A percentile compares a stretch with the other conserved stretches of the same genome.
Conservation (phyloP, 768 basidiomycete species). For the Tulasnella calospora region DNA sequence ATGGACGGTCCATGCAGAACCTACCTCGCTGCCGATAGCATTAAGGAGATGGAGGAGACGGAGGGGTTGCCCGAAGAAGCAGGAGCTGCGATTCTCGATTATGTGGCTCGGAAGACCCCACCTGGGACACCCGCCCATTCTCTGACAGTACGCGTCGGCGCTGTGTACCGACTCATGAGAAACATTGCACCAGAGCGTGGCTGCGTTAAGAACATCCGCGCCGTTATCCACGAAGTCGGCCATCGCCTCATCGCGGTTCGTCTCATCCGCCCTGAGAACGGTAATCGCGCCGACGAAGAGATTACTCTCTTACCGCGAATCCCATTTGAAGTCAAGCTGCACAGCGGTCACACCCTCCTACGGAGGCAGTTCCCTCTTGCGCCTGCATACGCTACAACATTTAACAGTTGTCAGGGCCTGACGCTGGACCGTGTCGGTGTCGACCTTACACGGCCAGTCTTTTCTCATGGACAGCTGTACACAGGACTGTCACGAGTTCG, state of each 20-base stretch:
- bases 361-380: slow-evolving; percentile 26
- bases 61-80: slow-evolving; percentile 28
- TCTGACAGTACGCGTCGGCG: slow-evolving; percentile 11
- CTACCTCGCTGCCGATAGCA: slow-evolving; percentile 33
- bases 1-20: slow-evolving; percentile 32
- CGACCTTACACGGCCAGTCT: slow-evolving; percentile 22
- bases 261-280: background rate
- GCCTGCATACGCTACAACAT: slow-evolving; percentile 27
- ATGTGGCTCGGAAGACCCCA: slow-evolving; percentile 30
- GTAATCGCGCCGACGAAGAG: background rate
- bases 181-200: slow-evolving; percentile 23
- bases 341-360: slow-evolving; percentile 19
- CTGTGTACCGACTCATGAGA: slow-evolving; percentile 15
- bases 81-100: slow-evolving; percentile 29
- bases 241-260: slow-evolving; percentile 14
- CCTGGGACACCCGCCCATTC: slow-evolving; percentile 16
- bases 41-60: slow-evolving; percentile 32
- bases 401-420: slow-evolving; percentile 29
- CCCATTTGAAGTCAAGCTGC: slow-evolving; percentile 12
- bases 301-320: slow-evolving; percentile 20
- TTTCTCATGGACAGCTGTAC: slow-evolving; percentile 29
- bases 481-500: slow-evolving; percentile 25
- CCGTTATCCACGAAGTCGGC: slow-evolving; percentile 13
- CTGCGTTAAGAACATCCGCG: slow-evolving; percentile 24
- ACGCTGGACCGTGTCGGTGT: slow-evolving; percentile 25